phyloP scores from a whole-genome alignment of 73 alveolate genomes.

The Paramecium pentaurelia region DNA sequence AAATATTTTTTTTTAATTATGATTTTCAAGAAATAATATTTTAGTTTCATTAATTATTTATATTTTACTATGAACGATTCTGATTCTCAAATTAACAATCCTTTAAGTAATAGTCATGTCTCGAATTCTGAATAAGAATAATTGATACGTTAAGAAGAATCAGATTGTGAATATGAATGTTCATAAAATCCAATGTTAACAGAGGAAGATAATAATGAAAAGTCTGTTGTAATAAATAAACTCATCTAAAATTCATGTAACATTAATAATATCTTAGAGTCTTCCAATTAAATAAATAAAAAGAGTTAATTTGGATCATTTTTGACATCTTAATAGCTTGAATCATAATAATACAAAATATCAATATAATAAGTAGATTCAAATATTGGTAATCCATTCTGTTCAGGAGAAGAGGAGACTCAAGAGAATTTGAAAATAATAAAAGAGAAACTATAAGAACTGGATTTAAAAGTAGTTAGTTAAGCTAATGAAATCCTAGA shows the following conservation, averaged over 20 bases:
- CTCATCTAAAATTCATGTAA: background rate
- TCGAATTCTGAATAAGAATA: background rate
- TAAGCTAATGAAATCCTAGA: background rate
- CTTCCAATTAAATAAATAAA: background rate
- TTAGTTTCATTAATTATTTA: background rate
- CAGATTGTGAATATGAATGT: background rate
- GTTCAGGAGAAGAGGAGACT: background rate
- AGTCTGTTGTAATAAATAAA: background rate
- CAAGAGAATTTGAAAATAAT: background rate
- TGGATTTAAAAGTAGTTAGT: background rate
- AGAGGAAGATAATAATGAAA: background rate
- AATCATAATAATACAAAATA: background rate
- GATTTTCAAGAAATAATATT: background rate
- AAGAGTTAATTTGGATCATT: background rate
- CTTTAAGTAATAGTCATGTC: background rate
- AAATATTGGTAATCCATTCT: background rate
- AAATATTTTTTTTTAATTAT: no score
- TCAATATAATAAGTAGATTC: background rate
- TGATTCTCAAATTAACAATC: background rate
- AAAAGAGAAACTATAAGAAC: background rate
- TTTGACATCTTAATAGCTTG: background rate
- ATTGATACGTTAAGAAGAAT: background rate
- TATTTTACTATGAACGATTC: background rate
- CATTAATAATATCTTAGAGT: background rate
- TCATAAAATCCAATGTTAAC: constrained; percentile 7